phyloP scores from a whole-genome alignment of 371 early-diverging fungal genomes.

The Circinella minor region DNA sequence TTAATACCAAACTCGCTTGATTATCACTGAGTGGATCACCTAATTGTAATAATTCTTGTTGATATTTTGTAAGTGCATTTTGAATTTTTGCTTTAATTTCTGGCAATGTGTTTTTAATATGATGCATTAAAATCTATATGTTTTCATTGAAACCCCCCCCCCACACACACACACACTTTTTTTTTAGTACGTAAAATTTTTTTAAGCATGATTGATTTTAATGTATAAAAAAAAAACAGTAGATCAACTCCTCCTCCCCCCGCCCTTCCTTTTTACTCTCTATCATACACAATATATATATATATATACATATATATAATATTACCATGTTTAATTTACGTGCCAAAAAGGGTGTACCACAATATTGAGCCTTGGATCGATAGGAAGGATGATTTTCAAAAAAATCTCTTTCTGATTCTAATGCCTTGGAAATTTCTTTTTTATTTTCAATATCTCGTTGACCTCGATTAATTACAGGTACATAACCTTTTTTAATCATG shows the following conservation, averaged over 20 bases:
- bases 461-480: slow-evolving; percentile 96
- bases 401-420: slow-evolving; percentile 89
- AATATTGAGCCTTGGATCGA: slow-evolving; percentile 94
- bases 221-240: no score
- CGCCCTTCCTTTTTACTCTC: no score
- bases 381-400: slow-evolving; percentile 96
- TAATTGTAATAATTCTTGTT: slow-evolving; percentile 81
- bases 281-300: no score
- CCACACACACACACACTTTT: no score
- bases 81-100: slow-evolving; percentile 97
- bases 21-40: slow-evolving; percentile 89
- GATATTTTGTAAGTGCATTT: slow-evolving; percentile 82
- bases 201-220: no score
- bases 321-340: slow-evolving; percentile 90
- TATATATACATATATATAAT: no score
- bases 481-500: slow-evolving; percentile 69
- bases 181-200: no score
- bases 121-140: slow-evolving; percentile 95
- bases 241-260: no score
- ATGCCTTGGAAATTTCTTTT: slow-evolving; percentile 85
- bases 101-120: slow-evolving; percentile 94
- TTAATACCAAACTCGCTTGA: slow-evolving; percentile 85
- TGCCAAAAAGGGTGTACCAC: slow-evolving; percentile 98
- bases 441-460: slow-evolving; percentile 95
- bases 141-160: background rate